Evolutionary conservation across 805 yeast genomes (phyloP).

Genomic region (Starmera caribaea): DNA sequence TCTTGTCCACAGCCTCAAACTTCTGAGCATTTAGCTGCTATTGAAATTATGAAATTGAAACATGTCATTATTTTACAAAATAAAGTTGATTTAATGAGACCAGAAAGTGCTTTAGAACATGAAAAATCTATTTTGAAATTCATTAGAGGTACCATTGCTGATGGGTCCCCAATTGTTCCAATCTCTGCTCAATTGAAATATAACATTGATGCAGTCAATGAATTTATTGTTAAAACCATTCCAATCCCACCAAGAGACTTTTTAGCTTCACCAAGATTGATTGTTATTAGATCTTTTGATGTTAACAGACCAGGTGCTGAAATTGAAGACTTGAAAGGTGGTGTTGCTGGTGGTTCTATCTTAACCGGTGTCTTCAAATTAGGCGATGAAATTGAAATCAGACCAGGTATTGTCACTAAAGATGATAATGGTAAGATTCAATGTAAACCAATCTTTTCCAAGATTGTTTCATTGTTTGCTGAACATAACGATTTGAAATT

Average conservation of each 20-base stretch:
- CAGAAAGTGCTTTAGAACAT: conserved; percentile 93
- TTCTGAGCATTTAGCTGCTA: conserved; percentile 98
- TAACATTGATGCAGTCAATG: conserved; percentile 97
- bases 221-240: conserved; percentile 86
- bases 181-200: conserved; percentile 97
- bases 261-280: conserved; percentile 84
- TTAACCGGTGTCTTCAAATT: conserved; percentile 93
- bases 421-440: conserved; percentile 82
- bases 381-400: conserved; percentile 96
- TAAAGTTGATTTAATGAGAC: conserved; percentile 97
- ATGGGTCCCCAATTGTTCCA: conserved; percentile 98
- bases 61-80: conserved; percentile 95
- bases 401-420: conserved; percentile 98
- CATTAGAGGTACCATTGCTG: conserved; percentile 97
- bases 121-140: conserved; percentile 86
- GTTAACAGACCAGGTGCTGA: conserved; percentile 99
- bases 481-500: conserved; percentile 96
- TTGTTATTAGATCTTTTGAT: conserved; percentile 96
- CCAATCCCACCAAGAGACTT: conserved; percentile 97
- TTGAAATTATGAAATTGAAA: conserved; percentile 96
- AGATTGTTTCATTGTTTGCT: conserved; percentile 89
- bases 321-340: conserved; percentile 94
- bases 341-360: conserved; percentile 99
- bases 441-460: conserved; percentile 92
- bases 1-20: conserved; percentile 99